phyloP scores from a whole-genome alignment of 2,329 filamentous ascomycete genomes.

The Aspergillus ibericus region DNA sequence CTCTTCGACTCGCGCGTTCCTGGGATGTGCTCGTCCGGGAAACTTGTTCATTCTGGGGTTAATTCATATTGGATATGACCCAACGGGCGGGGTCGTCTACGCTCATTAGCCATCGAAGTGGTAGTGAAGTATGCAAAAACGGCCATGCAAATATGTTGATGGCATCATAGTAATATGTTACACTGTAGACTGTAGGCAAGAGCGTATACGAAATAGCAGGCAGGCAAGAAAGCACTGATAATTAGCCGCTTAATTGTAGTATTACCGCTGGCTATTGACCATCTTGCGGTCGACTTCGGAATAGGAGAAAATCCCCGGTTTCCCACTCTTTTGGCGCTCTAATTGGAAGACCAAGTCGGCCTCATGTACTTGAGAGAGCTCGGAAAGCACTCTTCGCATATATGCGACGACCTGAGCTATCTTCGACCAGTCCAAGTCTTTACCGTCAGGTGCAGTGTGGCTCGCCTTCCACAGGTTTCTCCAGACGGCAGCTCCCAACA shows the following conservation, averaged over 20 bases:
- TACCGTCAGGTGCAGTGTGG: constrained; percentile 41
- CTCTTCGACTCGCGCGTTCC: background rate
- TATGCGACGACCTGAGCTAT: constrained; percentile 64
- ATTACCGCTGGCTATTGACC: constrained; percentile 34
- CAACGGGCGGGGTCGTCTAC: background rate
- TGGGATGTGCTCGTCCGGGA: background rate
- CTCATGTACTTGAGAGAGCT: constrained; percentile 56
- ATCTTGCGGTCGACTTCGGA: constrained; percentile 40
- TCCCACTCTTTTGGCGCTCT: constrained; percentile 38
- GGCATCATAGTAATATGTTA: background rate
- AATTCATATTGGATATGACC: background rate
- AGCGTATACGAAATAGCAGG: background rate
- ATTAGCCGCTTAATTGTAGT: background rate
- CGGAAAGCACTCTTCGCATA: constrained; percentile 58
- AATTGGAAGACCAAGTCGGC: constrained; percentile 55
- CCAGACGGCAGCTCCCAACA: constrained; percentile 72
- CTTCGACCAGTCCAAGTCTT: constrained; percentile 60
- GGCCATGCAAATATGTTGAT: background rate
- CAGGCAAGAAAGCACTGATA: background rate
- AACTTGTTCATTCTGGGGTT: background rate
- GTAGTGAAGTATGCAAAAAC: background rate
- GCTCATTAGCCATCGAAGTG: background rate
- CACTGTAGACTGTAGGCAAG: background rate
- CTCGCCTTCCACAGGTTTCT: constrained; percentile 83
- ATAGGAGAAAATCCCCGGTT: constrained; percentile 34